A percentile compares a stretch with the other conserved stretches of the same genome.
These are phyloP conservation scores for Teunomyces barrocoloradensis DNA, from an alignment of 805 yeast species.

Conservation along the genomic window DNA sequence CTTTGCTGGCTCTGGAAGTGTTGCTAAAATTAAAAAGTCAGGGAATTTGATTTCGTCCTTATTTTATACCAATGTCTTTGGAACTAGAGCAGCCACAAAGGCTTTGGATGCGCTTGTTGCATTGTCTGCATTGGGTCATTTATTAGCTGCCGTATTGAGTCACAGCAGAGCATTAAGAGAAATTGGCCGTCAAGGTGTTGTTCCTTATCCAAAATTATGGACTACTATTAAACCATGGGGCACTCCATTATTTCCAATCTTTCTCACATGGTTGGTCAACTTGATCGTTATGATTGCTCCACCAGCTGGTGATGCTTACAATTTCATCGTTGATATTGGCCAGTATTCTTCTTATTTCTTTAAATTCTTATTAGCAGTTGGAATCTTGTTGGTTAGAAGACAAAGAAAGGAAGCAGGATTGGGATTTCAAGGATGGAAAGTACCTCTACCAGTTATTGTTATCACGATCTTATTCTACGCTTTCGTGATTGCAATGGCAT, in stretches of 20 bases:
- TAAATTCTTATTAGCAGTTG: constrained; percentile 24
- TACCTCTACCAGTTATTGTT: constrained; percentile 32
- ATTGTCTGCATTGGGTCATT: constrained; percentile 31
- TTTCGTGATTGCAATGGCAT: constrained; percentile 42
- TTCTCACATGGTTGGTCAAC: constrained; percentile 24
- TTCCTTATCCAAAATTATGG: constrained; percentile 28
- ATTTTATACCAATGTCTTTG: constrained; percentile 31
- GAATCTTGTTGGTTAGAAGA: constrained; percentile 25
- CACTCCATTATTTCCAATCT: constrained; percentile 26
- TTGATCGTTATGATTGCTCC: constrained; percentile 28
- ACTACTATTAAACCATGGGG: constrained; percentile 30
- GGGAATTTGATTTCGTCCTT: constrained; percentile 28
- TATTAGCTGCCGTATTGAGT: constrained; percentile 25
- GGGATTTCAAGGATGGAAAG: constrained; percentile 30
- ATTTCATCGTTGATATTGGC: constrained; percentile 30
- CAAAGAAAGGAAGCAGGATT: constrained; percentile 30
- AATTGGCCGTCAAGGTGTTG: constrained; percentile 33
- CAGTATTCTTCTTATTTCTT: constrained; percentile 29
- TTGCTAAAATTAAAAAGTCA: constrained; percentile 23
- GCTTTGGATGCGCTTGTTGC: constrained; percentile 27
- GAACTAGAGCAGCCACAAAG: constrained; percentile 21
- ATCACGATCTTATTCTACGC: constrained; percentile 30
- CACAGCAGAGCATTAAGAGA: constrained; percentile 32
- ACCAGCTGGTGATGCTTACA: constrained; percentile 35
- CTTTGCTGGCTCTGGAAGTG: constrained; percentile 24